Base-by-base conservation (phyloP, 441 rosid species). In the Adansonia rubrostipa region DNA sequence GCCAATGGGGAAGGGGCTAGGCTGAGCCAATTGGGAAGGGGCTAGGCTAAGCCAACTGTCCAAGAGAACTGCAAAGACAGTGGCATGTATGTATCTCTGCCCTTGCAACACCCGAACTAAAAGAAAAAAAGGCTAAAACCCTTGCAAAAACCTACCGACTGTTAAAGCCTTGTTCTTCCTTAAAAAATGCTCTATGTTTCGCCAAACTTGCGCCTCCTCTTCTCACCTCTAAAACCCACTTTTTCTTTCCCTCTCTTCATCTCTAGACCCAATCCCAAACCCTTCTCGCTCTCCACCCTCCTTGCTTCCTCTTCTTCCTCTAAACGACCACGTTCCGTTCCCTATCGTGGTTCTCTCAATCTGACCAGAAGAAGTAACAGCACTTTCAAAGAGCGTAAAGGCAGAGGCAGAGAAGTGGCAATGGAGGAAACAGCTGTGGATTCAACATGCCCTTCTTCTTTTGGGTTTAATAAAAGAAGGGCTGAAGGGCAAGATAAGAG, bases 391-490 rank as follows among this genome's bases (percentile, higher is more conserved):
- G 88, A 86, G 58, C 79, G 67, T 14, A 80, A 76, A 61, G 80
- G 78, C 5, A 80, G 78, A 58, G 79, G 76, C 60, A 75, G 61
- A 84, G 76, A 33, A 13, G 36, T 66, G 4, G 45, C 82, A 11
- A 89, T 89, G 94, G 94, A 89, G 56, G 92, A 89, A 44, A 75
- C 77, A 14, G 9, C 14, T 28, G 44, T 9, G 20, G 75, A 75
- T 33, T 79, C 84, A 14, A 40, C 44, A 15, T 44, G 36, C 17
- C 65, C 87, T 73, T 69, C 82, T 36, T 69, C 90, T 44, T 84
- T 82, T 56, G 94, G 93, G 84, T 93, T 92, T 81, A 94, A 94
- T 79, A 91, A 87, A 83, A 90, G 92, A 80, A 86, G 97, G 80
- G 97, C 97, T 15, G 92, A 93, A 63, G 99, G 98, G 13, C 84